These are phyloP conservation scores for Triticum timopheevii DNA, from an alignment of 176 grass and related monocot species.

Conservation along the genomic window DNA sequence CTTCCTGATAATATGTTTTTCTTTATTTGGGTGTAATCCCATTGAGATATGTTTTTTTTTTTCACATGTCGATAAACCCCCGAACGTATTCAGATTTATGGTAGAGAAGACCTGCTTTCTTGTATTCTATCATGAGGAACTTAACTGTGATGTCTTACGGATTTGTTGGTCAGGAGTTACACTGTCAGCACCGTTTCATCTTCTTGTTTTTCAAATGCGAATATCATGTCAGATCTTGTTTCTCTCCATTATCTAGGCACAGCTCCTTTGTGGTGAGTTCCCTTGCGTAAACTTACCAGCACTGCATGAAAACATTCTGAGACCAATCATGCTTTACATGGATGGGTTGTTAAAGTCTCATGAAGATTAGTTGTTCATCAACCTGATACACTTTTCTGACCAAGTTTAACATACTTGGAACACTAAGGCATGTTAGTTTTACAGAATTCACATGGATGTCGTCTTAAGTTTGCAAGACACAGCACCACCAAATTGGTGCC, in stretches of 20 bases:
- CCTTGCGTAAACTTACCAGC: not conserved
- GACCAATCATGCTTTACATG: not conserved
- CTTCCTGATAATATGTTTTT: not conserved
- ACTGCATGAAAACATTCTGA: not conserved
- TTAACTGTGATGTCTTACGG: not conserved
- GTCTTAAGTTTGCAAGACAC: conserved; percentile 6
- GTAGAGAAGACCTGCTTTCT: not conserved
- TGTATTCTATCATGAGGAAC: not conserved
- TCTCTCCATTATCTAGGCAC: conserved; percentile 4
- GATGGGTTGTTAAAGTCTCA: not conserved
- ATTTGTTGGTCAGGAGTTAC: not conserved
- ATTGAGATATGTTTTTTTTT: not conserved
- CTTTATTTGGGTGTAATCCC: not conserved
- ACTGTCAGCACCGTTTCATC: not conserved
- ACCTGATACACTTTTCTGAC: conserved; percentile 1
- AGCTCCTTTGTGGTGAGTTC: not conserved
- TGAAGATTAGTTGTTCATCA: conserved; percentile 29
- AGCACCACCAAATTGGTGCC: not conserved
- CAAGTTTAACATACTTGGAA: conserved; percentile 14
- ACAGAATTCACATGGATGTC: not conserved
- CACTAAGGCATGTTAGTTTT: not conserved
- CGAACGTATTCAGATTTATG: conserved; percentile 15
- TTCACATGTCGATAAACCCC: not conserved
- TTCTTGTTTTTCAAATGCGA: not conserved
- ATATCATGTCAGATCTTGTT: conserved; percentile 1